These are phyloP conservation scores for Acer campestre DNA, from an alignment of 345 rosid species.

Conservation along the genomic window DNA sequence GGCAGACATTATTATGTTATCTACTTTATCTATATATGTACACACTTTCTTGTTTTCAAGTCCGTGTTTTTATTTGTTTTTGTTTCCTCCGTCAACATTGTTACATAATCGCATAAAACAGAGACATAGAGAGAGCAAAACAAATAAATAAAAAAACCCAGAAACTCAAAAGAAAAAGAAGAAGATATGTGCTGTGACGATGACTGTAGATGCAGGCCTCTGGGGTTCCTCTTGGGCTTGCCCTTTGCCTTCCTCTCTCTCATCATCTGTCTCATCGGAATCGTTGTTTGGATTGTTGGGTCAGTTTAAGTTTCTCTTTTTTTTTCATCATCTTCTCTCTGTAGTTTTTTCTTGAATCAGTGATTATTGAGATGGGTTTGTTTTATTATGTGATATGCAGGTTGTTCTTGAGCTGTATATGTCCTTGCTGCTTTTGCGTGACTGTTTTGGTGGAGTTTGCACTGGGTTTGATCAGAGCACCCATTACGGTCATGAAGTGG, in stretches of 20 bases:
- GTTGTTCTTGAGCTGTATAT: too few relatives aligned
- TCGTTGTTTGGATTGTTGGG: conserved; percentile 65
- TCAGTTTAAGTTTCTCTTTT: conserved; percentile 17
- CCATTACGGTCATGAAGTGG: too few relatives aligned
- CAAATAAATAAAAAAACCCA: neutral
- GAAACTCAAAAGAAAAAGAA: conserved; percentile 2
- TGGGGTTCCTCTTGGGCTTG: conserved; percentile 66
- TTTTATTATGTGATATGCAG: too few relatives aligned
- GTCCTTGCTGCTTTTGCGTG: too few relatives aligned
- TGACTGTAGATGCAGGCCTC: conserved; percentile 58
- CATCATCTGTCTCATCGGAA: conserved; percentile 53
- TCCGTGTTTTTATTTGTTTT: conserved; percentile 9
- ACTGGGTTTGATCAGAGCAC: too few relatives aligned
- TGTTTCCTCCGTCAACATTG: neutral
- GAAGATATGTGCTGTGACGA: conserved; percentile 45
- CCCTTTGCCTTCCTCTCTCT: conserved; percentile 69
- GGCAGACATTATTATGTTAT: conserved; percentile 2
- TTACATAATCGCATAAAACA: neutral
- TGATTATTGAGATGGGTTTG: too few relatives aligned
- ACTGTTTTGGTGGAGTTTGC: too few relatives aligned
- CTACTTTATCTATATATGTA: too few relatives aligned
- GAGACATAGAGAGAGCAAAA: neutral
- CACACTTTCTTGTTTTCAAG: neutral
- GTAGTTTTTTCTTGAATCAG: too few relatives aligned
- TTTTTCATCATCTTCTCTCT: neutral